Percentiles rank a stretch among this genome's conserved stretches.
Conservation (phyloP, 2,329 filamentous ascomycete species). For the Hortaea werneckii region DNA sequence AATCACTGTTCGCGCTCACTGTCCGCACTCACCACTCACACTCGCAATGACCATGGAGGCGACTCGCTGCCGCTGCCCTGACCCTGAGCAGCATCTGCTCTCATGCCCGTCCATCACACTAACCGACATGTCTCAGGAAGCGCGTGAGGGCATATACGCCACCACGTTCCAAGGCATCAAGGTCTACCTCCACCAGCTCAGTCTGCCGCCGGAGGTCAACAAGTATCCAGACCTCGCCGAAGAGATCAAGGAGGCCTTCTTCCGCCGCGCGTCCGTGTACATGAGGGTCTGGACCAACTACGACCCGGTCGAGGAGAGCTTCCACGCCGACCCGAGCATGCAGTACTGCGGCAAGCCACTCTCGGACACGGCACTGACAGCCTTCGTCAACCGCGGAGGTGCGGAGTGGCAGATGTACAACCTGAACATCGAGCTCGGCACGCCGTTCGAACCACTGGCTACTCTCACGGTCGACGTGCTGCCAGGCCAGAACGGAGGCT, state of each 20-base stretch:
- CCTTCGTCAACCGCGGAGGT: no score
- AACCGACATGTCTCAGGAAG: neutral
- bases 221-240: neutral
- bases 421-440: conserved; percentile 3
- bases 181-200: neutral
- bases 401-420: no score
- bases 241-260: neutral
- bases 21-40: no score
- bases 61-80: neutral
- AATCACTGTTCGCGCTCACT: no score
- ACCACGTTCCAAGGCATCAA: neutral
- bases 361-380: neutral
- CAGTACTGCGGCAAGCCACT: no score
- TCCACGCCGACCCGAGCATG: no score
- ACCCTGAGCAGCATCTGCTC: neutral
- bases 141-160: neutral
- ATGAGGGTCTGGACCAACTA: no score
- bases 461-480: neutral
- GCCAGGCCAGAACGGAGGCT: neutral
- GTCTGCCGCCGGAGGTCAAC: neutral
- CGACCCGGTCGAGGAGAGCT: no score
- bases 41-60: no score
- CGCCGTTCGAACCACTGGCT: neutral
- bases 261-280: no score
- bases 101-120: neutral